These are phyloP conservation scores for Calvatia gigantea DNA, from an alignment of 768 basidiomycete species.

Conservation along the genomic window DNA sequence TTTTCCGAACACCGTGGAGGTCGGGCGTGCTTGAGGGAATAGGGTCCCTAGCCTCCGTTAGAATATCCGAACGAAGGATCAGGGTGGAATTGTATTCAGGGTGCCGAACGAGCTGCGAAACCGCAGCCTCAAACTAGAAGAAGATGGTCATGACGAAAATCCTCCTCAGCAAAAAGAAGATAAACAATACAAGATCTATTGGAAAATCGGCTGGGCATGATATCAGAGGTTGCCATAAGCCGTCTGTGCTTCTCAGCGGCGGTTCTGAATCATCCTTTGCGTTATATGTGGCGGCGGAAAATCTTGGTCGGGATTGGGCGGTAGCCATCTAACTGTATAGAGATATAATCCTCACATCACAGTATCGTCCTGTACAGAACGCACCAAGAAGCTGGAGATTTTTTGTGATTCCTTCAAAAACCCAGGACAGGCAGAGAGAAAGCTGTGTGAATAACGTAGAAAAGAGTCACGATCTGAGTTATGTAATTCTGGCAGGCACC, in stretches of 20 bases:
- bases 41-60: slow-evolving; percentile 35
- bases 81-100: slow-evolving; percentile 93
- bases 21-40: slow-evolving; percentile 32
- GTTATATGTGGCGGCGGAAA: neutral
- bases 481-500: no score
- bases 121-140: slow-evolving; percentile 66
- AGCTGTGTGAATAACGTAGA: no score
- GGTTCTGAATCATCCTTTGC: neutral
- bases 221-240: slow-evolving; percentile 19
- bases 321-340: neutral
- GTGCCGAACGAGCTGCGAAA: slow-evolving; percentile 75
- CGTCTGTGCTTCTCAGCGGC: neutral
- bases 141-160: neutral
- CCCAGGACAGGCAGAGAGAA: no score
- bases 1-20: slow-evolving; percentile 32
- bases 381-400: no score
- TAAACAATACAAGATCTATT: slow-evolving; percentile 20
- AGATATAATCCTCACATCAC: no score
- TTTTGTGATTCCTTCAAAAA: no score
- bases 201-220: slow-evolving; percentile 24
- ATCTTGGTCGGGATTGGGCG: slow-evolving; percentile 1
- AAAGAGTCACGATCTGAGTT: no score
- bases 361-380: no score
- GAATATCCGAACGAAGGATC: slow-evolving; percentile 78
- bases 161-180: neutral